Conservation (phyloP, 768 basidiomycete species). For the Obba rivulosa region DNA sequence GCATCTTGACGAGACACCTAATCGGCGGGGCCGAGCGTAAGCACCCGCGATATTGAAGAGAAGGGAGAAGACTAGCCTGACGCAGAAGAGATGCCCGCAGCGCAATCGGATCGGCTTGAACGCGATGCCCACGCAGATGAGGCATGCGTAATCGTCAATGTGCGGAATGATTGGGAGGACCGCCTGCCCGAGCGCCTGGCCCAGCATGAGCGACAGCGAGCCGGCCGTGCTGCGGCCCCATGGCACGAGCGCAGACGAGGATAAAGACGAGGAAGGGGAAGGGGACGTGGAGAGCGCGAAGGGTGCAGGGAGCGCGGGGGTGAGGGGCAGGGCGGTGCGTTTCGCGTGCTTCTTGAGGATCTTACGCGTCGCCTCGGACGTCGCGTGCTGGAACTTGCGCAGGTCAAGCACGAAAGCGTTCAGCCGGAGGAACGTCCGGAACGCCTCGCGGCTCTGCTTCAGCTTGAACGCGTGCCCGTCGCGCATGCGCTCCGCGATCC, state of each 20-base stretch:
- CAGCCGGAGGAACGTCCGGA: slow-evolving; percentile 50
- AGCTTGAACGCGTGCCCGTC: slow-evolving; percentile 41
- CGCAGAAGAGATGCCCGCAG: slow-evolving; percentile 79
- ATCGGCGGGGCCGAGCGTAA: background rate
- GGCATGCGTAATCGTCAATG: slow-evolving; percentile 80
- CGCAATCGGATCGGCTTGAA: slow-evolving; percentile 85
- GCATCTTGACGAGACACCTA: slow-evolving; percentile 84
- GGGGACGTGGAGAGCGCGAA: slow-evolving; percentile 2
- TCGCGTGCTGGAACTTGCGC: slow-evolving; percentile 84
- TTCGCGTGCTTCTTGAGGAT: slow-evolving; percentile 94
- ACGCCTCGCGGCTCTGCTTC: slow-evolving; percentile 38
- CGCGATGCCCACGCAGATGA: slow-evolving; percentile 85
- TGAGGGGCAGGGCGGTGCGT: slow-evolving; percentile 74
- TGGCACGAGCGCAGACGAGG: slow-evolving; percentile 3
- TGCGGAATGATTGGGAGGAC: slow-evolving; percentile 77
- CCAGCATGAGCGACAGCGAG: slow-evolving; percentile 57
- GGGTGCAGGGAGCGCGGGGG: slow-evolving; percentile 24
- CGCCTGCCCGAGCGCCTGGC: slow-evolving; percentile 78
- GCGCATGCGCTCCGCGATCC: slow-evolving; percentile 39
- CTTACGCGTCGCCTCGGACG: slow-evolving; percentile 85
- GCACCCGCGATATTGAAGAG: background rate
- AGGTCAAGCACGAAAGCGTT: slow-evolving; percentile 77
- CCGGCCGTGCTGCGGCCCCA: slow-evolving; percentile 13
- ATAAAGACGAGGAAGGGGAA: background rate
- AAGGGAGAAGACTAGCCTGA: slow-evolving; percentile 34